Conservation (phyloP, 768 basidiomycete species). For the Boletus coccyginus region DNA sequence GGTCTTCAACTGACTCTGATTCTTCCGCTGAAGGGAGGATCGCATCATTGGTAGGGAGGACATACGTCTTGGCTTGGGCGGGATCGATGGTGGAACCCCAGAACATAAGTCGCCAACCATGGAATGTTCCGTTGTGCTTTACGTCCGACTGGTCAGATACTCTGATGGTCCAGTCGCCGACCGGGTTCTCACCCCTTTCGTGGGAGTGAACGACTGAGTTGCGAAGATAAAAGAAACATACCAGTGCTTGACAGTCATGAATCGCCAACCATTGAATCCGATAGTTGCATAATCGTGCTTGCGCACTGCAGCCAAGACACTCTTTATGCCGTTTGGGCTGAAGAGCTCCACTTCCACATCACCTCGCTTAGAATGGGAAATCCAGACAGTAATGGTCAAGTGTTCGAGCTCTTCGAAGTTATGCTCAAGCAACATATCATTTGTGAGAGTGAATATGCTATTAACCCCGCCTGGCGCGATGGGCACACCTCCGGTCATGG, state of each 20-base stretch:
- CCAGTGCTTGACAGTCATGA: conserved; percentile 99
- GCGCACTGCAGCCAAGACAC: conserved; percentile 76
- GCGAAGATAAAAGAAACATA: conserved; percentile 31
- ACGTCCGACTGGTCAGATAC: conserved; percentile 79
- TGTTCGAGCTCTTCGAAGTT: conserved; percentile 93
- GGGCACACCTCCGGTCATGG: conserved; percentile 60
- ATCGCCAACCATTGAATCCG: conserved; percentile 95
- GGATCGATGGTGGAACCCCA: conserved; percentile 89
- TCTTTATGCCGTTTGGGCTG: conserved; percentile 84
- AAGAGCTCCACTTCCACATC: conserved; percentile 89
- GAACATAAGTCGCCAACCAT: conserved; percentile 89
- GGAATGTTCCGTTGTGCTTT: conserved; percentile 60
- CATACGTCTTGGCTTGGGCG: conserved; percentile 57
- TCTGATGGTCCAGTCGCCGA: conserved; percentile 86
- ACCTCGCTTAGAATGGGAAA: conserved; percentile 80
- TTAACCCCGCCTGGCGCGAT: conserved; percentile 65
- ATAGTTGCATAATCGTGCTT: conserved; percentile 56
- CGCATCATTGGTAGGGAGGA: conserved; percentile 52
- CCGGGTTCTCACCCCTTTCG: conserved; percentile 85
- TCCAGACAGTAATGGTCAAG: conserved; percentile 90
- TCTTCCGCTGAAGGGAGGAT: conserved; percentile 48
- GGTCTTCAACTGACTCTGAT: conserved; percentile 36
- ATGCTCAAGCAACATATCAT: conserved; percentile 59
- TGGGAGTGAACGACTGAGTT: conserved; percentile 11
- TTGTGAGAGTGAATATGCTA: conserved; percentile 63